Base-by-base conservation (phyloP, 768 basidiomycete genomes). In the Rhodocollybia butyracea region DNA sequence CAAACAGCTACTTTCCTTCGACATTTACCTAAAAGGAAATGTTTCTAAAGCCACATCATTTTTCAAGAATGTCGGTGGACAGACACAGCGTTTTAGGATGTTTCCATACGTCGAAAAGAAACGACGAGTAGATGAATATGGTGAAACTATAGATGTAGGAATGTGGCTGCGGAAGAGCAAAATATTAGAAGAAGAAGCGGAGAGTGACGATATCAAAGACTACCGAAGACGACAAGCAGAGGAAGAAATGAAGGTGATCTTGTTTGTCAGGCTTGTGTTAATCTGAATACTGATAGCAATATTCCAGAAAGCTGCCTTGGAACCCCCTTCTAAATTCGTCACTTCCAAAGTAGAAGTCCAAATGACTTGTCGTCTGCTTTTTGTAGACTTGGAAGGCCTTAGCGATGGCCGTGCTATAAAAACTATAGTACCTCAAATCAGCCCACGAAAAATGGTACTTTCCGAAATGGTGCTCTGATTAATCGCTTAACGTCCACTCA, bases 11-110 rank as follows among this genome's bases (percentile, higher is more conserved):
- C 71, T 95, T 36, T 95, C 92, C 1, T 99, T 91, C 63, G 97
- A 99, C 70, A 97, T 98, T 61, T 98, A 93, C 68, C 79, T 98
- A 58, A 97, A 96, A 68, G 95, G 95, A n/a, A 94, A 96, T 59
- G 91, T 94, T 43, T 86, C 89, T 26, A 89, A 90, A 60, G 77
- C 88, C 24, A 89, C 85, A 1, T 86, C 88, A 2, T 94, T 94
- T 73, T 96, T 94, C 78, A 94, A 93, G 68, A 87, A 75, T 56
- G 74, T 83, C 8, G 84, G 83, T 13, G 76, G 79, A 10, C 86
- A 89, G 60, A 74, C 80, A 15, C 91, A 89, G 59, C 77, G 97
- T 51, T 98, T 91, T 69, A 80, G 96, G 60, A 98, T 98, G 94
- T 98, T 98, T 73, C 97, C 97, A 0, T 94, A 93, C 60, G 84